A percentile compares a stretch with the other conserved stretches of the same genome.
Evolutionary conservation across 1,284 basidiomycete species (phyloP).

Genomic region (Trametes hirsuta): DNA sequence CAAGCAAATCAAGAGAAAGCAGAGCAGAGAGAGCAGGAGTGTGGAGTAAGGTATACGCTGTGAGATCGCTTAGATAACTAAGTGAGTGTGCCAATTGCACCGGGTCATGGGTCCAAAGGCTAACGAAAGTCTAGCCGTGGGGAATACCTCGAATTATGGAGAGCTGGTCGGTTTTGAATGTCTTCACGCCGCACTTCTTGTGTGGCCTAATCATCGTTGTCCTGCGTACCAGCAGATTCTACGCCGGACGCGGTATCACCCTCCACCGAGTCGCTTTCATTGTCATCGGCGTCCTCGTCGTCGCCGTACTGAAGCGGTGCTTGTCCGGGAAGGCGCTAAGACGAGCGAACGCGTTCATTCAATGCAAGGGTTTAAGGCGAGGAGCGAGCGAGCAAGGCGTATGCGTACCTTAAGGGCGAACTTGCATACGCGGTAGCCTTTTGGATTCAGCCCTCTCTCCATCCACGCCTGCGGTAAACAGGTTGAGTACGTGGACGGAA

Average conservation of each 20-base stretch:
- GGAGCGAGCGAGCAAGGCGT: background rate
- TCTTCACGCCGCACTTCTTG: background rate
- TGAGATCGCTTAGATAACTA: background rate
- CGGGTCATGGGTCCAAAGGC: too few relatives aligned
- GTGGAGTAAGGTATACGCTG: background rate
- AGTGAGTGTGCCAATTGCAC: too few relatives aligned
- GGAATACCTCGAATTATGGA: too few relatives aligned
- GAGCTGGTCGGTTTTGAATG: background rate
- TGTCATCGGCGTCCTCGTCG: slow-evolving; percentile 10
- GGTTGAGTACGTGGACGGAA: background rate
- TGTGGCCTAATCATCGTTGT: background rate
- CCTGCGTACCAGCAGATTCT: background rate
- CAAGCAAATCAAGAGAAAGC: background rate
- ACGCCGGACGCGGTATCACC: background rate
- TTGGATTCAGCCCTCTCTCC: slow-evolving; percentile 64
- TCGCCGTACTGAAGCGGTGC: slow-evolving; percentile 43
- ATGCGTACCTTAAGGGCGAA: slow-evolving; percentile 69
- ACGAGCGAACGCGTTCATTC: background rate
- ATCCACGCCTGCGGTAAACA: slow-evolving; percentile 58
- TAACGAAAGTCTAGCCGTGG: too few relatives aligned
- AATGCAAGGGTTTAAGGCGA: background rate
- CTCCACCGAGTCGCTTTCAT: slow-evolving; percentile 8
- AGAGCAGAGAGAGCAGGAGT: background rate
- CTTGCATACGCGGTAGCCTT: slow-evolving; percentile 78
- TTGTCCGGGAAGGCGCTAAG: slow-evolving; percentile 66